Evolutionary conservation across 495 filamentous ascomycete genomes (phyloP).

Genomic region (Astrothelium subdiscretum): DNA sequence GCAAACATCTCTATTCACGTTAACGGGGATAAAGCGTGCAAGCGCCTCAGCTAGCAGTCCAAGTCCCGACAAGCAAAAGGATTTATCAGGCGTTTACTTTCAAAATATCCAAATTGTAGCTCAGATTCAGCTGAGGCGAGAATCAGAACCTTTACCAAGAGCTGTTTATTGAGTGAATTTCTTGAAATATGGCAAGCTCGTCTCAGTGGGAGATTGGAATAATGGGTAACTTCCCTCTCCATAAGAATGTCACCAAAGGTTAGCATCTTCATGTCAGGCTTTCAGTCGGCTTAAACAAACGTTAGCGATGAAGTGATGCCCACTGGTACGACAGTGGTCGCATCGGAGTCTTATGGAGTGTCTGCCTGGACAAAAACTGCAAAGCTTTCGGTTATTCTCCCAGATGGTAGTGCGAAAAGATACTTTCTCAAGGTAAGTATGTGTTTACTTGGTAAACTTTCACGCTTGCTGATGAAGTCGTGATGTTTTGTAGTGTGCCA

Average conservation of each 20-base stretch:
- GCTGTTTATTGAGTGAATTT: neutral
- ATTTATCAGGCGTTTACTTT: too few species aligned
- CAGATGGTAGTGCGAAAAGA: slow-evolving; percentile 20
- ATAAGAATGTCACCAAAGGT: slow-evolving; percentile 23
- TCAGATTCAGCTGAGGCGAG: neutral
- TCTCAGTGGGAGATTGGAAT: slow-evolving; percentile 13
- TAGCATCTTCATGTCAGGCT: neutral
- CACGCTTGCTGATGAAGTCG: neutral
- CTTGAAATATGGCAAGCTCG: slow-evolving; percentile 7
- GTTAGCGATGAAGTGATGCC: slow-evolving; percentile 18
- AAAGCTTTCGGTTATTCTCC: slow-evolving; percentile 14
- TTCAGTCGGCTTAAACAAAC: neutral
- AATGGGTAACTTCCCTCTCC: slow-evolving; percentile 20
- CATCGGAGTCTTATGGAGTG: slow-evolving; percentile 19
- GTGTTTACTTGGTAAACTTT: neutral
- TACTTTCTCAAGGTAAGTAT: slow-evolving; percentile 25
- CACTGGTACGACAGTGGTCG: slow-evolving; percentile 14
- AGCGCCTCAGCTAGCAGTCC: too few species aligned
- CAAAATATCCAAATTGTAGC: too few species aligned
- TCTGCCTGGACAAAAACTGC: slow-evolving; percentile 25
- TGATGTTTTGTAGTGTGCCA: slow-evolving; percentile 11
- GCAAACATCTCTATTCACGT: too few species aligned
- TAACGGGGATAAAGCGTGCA: too few species aligned
- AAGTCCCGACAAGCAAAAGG: too few species aligned
- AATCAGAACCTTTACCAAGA: neutral